Conservation (phyloP, 257 asterid species). For the Solanum sitiens region DNA sequence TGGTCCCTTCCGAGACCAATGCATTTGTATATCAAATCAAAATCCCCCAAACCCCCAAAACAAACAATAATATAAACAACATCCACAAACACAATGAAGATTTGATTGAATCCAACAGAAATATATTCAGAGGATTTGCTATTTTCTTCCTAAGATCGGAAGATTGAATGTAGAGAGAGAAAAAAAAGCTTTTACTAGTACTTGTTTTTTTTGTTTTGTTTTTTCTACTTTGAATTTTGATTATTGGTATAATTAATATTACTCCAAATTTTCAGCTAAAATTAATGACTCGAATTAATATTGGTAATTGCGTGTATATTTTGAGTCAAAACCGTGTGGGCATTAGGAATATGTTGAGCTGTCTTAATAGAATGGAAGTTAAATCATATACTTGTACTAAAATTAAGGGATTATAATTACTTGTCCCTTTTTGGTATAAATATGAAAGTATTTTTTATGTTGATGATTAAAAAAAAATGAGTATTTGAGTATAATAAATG, state of each 20-base stretch:
- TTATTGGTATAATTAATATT: neutral
- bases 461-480: neutral
- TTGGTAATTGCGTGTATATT: neutral
- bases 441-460: neutral
- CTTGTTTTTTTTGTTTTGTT: neutral
- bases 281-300: neutral
- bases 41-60: conserved; percentile 2
- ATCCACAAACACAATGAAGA: neutral
- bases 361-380: neutral
- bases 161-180: conserved; percentile 21
- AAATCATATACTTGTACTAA: neutral
- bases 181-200: neutral
- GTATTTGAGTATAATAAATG: neutral
- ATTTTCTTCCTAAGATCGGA: conserved; percentile 26
- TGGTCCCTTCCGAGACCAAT: conserved; percentile 10
- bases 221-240: neutral
- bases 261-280: neutral
- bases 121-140: neutral
- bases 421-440: neutral
- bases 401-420: neutral
- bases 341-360: neutral
- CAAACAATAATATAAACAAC: neutral
- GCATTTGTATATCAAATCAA: conserved; percentile 10
- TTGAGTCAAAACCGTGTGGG: conserved; percentile 8
- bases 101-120: neutral